These are phyloP conservation scores for Beta vulgaris DNA, from an alignment of 148 eudicot genomes.

Conservation along the genomic window DNA sequence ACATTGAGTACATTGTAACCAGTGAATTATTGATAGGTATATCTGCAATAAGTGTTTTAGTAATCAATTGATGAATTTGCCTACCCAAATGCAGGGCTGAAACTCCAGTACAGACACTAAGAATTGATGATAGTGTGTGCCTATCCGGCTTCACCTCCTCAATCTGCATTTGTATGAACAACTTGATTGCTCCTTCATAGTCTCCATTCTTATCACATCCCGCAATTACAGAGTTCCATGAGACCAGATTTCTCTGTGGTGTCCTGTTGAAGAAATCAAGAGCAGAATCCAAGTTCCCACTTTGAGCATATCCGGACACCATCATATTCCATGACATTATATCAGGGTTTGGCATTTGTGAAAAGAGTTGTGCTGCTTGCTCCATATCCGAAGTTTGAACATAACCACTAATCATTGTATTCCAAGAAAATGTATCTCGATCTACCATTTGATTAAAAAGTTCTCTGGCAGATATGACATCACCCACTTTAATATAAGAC, in stretches of 20 bases:
- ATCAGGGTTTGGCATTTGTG: conserved; percentile 52
- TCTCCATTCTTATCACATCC: conserved; percentile 47
- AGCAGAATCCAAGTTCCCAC: conserved; percentile 42
- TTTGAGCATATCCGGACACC: conserved; percentile 45
- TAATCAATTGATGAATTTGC: conserved; percentile 47
- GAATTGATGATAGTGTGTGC: conserved; percentile 52
- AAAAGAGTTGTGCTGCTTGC: conserved; percentile 46
- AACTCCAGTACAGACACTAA: conserved; percentile 42
- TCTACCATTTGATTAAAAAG: conserved; percentile 47
- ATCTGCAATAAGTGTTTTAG: conserved; percentile 40
- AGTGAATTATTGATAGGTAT: conserved; percentile 49
- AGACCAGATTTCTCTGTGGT: conserved; percentile 41
- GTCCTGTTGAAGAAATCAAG: conserved; percentile 36
- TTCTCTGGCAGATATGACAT: conserved; percentile 37
- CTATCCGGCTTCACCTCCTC: conserved; percentile 45
- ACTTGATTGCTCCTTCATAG: conserved; percentile 40
- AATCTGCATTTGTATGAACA: conserved; percentile 42
- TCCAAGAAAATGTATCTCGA: conserved; percentile 50
- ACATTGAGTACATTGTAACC: conserved; percentile 57
- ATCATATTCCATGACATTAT: conserved; percentile 51
- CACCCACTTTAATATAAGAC: conserved; percentile 52
- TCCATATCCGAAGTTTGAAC: conserved; percentile 41
- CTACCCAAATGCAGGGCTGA: conserved; percentile 39
- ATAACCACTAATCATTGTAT: conserved; percentile 52
- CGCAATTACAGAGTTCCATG: conserved; percentile 50